Evolutionary conservation across 495 filamentous ascomycete species (phyloP), one percentile per base, ranked within the genome.

Genomic region (Penicillium longicatenatum): DNA sequence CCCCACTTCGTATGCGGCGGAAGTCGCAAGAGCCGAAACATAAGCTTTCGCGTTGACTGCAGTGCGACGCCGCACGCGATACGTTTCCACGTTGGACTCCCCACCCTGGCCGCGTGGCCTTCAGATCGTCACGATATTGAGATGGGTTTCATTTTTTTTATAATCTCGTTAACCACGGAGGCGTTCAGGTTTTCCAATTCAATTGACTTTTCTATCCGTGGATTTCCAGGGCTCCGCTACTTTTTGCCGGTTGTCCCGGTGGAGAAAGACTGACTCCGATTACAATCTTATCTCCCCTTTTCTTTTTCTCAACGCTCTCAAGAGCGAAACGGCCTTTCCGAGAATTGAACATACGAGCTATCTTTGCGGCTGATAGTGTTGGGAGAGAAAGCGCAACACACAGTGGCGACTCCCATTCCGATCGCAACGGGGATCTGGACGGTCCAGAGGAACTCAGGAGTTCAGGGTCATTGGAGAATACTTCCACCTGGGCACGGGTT

Each of bases 1-100:
- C 31, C 3, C 31, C 42, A 43, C 41, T 43, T 46, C 44, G 44
- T 48, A 48, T 17, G 24, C 16, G 30, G 48, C 37, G 29, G 48
- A 50, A 29, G 17, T 26, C 22, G 6, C 10, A 7, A 30, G 24
- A 17, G 21, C 47, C 47, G 29, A 17, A 50, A 29, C 24, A 24
- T 49, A 58, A 52, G 55, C 55, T 52, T 46, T 31, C 43, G 43
- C 31, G 24, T 31, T 54, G 43, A 20, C 24, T 48, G 45, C 45
- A 26, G 45, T 48, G 17, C 50, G 30, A 59, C 52, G 54, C 44
- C 44, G 58, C 60, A 62, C 60, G 60, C 60, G 60, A 58, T 51
- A 12, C 42, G 19, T 55, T 62, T 58, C 60, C 60, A 55, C 52
- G 60, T 62, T 62, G 41, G 37, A 49, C 47, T 48, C 52, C 43